Conservation (phyloP, 257 asterid genomes). For the Eucommia ulmoides region DNA sequence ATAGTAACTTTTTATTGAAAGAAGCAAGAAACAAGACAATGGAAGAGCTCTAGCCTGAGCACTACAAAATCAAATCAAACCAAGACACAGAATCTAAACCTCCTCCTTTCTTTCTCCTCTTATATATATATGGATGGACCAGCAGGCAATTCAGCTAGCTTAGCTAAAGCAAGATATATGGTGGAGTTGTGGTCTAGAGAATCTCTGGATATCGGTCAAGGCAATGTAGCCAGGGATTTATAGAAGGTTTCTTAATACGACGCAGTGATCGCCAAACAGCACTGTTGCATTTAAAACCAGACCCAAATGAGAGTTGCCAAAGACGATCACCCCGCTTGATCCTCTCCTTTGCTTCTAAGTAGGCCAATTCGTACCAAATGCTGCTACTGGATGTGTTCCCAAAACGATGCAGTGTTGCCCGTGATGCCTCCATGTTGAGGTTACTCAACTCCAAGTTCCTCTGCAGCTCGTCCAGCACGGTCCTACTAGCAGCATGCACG, state of each 20-base stretch:
- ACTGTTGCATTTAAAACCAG: conserved; percentile 92
- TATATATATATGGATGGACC: too few relatives aligned
- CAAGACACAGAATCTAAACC: too few relatives aligned
- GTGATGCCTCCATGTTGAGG: conserved; percentile 63
- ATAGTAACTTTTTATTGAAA: too few relatives aligned
- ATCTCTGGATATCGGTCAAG: conserved; percentile 40
- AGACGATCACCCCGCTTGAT: conserved; percentile 62
- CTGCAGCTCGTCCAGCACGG: conserved; percentile 79
- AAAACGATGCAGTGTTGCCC: conserved; percentile 64
- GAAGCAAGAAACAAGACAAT: too few relatives aligned
- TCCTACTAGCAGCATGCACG: conserved; percentile 78
- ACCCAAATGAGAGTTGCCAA: conserved; percentile 93
- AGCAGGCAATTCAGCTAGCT: too few relatives aligned
- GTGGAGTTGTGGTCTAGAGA: conserved; percentile 9
- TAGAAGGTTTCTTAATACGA: conserved; percentile 20
- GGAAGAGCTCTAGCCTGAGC: too few relatives aligned
- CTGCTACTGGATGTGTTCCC: conserved; percentile 97
- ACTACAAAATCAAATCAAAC: too few relatives aligned
- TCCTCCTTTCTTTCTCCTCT: too few relatives aligned
- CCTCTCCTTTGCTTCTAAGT: conserved; percentile 71
- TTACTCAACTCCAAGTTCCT: conserved; percentile 73
- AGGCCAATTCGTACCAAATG: conserved; percentile 91
- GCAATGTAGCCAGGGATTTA: conserved; percentile 73
- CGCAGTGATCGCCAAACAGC: conserved; percentile 72
- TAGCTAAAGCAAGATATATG: too few relatives aligned